phyloP scores from a whole-genome alignment of 1,284 basidiomycete genomes.

The Amylostereum chailletii region DNA sequence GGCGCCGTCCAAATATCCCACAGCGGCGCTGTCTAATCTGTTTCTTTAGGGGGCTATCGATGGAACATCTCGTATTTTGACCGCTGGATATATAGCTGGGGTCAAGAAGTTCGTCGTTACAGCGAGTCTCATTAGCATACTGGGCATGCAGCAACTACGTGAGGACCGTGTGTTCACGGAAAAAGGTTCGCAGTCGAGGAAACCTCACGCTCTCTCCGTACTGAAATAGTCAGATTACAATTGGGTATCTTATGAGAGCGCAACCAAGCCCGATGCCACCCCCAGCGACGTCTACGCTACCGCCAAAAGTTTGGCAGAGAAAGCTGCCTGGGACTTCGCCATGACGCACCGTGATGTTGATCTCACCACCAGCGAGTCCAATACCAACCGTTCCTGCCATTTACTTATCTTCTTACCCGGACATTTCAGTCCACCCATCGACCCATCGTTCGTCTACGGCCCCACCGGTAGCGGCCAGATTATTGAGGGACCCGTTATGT shows the following conservation, averaged over 20 bases:
- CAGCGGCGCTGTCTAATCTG: too few species aligned
- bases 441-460: too few species aligned
- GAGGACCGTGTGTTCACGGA: neutral
- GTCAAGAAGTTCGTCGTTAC: neutral
- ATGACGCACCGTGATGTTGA: slow-evolving; percentile 15
- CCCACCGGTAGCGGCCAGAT: too few species aligned
- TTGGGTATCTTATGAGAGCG: neutral
- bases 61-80: neutral
- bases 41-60: too few species aligned
- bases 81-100: neutral
- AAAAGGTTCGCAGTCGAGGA: neutral
- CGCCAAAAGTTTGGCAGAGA: slow-evolving; percentile 18
- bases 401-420: too few species aligned
- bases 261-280: neutral
- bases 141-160: neutral
- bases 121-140: neutral
- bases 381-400: neutral
- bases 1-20: too few species aligned
- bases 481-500: too few species aligned
- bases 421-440: too few species aligned
- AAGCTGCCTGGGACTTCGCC: slow-evolving; percentile 19
- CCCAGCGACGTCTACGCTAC: slow-evolving; percentile 10
- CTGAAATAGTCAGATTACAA: neutral
- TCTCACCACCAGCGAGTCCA: slow-evolving; percentile 14
- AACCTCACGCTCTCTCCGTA: too few species aligned